phyloP scores from a whole-genome alignment of 192 early-diverging fungal species.

The Phycomyces blakesleeanus region DNA sequence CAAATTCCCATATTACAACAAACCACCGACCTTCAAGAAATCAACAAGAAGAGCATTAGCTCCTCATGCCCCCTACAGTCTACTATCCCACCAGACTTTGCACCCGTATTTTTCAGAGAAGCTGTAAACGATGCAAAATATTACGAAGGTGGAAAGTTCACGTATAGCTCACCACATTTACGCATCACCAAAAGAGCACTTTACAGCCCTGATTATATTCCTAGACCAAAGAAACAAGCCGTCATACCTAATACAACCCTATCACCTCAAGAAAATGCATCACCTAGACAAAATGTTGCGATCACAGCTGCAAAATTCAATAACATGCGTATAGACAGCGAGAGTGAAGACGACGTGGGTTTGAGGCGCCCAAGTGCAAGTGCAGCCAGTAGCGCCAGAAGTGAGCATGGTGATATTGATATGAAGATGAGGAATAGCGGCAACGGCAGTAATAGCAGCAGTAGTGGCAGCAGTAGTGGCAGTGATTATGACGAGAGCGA shows the following conservation, averaged over 20 bases:
- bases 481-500: neutral
- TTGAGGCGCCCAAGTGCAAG: too few species aligned
- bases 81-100: conserved; percentile 25
- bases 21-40: too few species aligned
- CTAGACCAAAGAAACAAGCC: neutral
- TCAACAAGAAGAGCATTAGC: too few species aligned
- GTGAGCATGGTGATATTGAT: too few species aligned
- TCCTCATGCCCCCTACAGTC: neutral
- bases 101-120: conserved; percentile 12
- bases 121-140: conserved; percentile 25
- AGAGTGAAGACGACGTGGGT: neutral
- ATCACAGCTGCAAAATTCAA: conserved; percentile 1
- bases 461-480: neutral
- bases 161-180: conserved; percentile 3
- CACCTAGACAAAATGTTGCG: neutral
- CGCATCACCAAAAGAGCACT: conserved; percentile 1
- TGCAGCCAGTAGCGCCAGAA: too few species aligned
- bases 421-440: too few species aligned
- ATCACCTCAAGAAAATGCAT: too few species aligned
- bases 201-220: conserved; percentile 31
- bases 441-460: neutral
- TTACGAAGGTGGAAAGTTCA: conserved; percentile 30
- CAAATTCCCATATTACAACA: too few species aligned
- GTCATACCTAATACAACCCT: neutral
- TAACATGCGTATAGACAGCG: neutral